A percentile compares a stretch with the other conserved stretches of the same genome.
phyloP scores from a whole-genome alignment of 495 filamentous ascomycete species.

The Penicillium dipodomyicola region DNA sequence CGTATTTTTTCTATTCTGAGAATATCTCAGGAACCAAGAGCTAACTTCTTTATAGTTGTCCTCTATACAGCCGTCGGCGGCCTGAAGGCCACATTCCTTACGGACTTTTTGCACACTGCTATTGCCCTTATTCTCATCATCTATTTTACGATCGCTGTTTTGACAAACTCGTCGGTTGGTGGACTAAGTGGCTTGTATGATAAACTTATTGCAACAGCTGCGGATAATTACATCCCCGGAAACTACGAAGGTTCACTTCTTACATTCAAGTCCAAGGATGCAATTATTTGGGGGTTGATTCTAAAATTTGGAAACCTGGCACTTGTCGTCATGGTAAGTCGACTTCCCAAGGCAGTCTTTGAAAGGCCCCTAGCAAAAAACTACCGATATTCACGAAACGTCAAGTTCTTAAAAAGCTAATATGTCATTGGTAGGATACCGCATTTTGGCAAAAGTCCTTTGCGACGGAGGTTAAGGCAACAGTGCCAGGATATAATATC shows the following conservation, averaged over 20 bases:
- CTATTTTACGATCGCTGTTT: slow-evolving; percentile 37
- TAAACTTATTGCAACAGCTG: slow-evolving; percentile 31
- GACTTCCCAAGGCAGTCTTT: too few relatives aligned
- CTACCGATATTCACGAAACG: too few relatives aligned
- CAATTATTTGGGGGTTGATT: slow-evolving; percentile 49
- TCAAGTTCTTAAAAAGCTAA: neutral
- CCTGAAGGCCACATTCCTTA: slow-evolving; percentile 42
- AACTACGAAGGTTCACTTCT: slow-evolving; percentile 50
- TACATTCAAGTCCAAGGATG: slow-evolving; percentile 51
- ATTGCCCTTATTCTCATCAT: slow-evolving; percentile 42
- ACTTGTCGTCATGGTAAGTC: slow-evolving; percentile 49
- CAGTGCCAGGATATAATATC: slow-evolving; percentile 45
- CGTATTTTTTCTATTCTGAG: neutral
- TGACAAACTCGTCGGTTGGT: slow-evolving; percentile 33
- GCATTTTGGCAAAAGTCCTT: slow-evolving; percentile 55
- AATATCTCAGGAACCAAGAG: neutral
- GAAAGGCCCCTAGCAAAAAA: too few relatives aligned
- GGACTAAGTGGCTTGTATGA: slow-evolving; percentile 39
- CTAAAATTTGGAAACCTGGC: slow-evolving; percentile 50
- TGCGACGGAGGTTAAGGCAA: slow-evolving; percentile 41
- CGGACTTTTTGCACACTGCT: slow-evolving; percentile 40
- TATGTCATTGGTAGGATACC: slow-evolving; percentile 36
- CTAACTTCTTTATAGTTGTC: slow-evolving; percentile 26
- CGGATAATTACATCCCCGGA: slow-evolving; percentile 40
- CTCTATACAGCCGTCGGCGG: slow-evolving; percentile 43